A percentile compares a stretch with the other conserved stretches of the same genome.
Conservation (phyloP, 148 eudicot genomes). For the Silene latifolia region DNA sequence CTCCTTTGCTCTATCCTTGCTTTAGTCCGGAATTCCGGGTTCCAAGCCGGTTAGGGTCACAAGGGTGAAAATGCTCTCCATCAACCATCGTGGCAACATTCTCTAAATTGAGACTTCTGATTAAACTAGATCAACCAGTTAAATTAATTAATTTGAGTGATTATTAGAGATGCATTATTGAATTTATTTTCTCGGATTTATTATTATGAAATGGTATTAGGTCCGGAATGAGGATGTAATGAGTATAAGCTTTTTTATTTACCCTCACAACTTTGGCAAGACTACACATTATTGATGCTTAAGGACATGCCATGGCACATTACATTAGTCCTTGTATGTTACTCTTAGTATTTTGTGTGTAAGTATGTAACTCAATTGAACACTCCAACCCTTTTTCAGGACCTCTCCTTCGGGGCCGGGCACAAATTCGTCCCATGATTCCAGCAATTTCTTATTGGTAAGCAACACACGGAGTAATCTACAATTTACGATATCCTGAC, state of each 20-base stretch:
- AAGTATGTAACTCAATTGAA: background rate
- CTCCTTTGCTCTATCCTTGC: background rate
- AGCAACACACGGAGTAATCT: constrained; percentile 1
- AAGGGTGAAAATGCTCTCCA: no score
- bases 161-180: background rate
- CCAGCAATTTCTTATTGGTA: constrained; percentile 39
- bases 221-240: background rate
- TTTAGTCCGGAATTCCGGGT: background rate
- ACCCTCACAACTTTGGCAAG: background rate
- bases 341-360: background rate
- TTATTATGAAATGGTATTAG: background rate
- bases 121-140: background rate
- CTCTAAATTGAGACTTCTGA: no score
- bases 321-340: background rate
- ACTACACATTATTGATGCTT: background rate
- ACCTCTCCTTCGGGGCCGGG: constrained; percentile 37
- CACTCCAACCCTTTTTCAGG: constrained; percentile 40
- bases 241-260: background rate
- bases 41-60: background rate
- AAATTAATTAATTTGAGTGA: background rate
- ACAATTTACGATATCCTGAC: no score
- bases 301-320: background rate
- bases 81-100: no score
- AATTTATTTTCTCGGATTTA: background rate
- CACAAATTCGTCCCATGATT: constrained; percentile 51